These are phyloP conservation scores for Colletotrichum ledebouriae DNA, from an alignment of 2,329 filamentous ascomycete species.

Conservation along the genomic window DNA sequence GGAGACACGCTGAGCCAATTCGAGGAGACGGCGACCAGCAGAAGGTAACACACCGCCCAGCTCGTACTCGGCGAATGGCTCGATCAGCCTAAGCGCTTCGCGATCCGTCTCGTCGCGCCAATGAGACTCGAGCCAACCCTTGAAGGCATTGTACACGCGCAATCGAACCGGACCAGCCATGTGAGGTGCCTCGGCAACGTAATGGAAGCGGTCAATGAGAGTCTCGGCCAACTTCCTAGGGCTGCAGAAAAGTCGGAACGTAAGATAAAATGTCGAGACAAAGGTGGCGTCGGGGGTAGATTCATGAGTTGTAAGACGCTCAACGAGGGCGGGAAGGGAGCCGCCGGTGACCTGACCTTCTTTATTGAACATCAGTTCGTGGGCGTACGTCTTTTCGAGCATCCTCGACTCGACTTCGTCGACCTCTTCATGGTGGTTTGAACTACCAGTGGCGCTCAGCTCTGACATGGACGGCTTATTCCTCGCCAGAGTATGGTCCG, in stretches of 20 bases:
- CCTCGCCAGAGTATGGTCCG: conserved; percentile 72
- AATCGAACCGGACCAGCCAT: conserved; percentile 85
- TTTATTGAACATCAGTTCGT: conserved; percentile 93
- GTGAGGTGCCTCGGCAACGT: conserved; percentile 82
- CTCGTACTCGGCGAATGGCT: conserved; percentile 82
- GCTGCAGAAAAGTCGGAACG: conserved; percentile 92
- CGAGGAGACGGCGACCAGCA: conserved; percentile 83
- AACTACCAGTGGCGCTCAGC: conserved; percentile 75
- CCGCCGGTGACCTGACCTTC: conserved; percentile 96
- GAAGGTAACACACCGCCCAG: conserved; percentile 78
- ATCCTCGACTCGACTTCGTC: conserved; percentile 86
- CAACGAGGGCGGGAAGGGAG: conserved; percentile 90
- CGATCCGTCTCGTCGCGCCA: conserved; percentile 89
- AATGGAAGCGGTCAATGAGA: conserved; percentile 93
- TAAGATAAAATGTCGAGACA: conserved; percentile 95
- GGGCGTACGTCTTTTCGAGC: conserved; percentile 91
- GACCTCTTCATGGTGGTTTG: conserved; percentile 75
- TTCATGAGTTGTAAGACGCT: conserved; percentile 92
- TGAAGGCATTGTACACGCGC: conserved; percentile 95
- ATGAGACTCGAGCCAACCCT: conserved; percentile 96
- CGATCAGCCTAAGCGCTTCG: conserved; percentile 80
- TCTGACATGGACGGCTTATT: conserved; percentile 76
- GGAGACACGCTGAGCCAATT: conserved; percentile 83
- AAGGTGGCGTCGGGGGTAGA: conserved; percentile 93
- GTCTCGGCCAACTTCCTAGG: conserved; percentile 83